These are phyloP conservation scores for Ophiobolus disseminans DNA, from an alignment of 2,329 filamentous ascomycete species.

Conservation along the genomic window DNA sequence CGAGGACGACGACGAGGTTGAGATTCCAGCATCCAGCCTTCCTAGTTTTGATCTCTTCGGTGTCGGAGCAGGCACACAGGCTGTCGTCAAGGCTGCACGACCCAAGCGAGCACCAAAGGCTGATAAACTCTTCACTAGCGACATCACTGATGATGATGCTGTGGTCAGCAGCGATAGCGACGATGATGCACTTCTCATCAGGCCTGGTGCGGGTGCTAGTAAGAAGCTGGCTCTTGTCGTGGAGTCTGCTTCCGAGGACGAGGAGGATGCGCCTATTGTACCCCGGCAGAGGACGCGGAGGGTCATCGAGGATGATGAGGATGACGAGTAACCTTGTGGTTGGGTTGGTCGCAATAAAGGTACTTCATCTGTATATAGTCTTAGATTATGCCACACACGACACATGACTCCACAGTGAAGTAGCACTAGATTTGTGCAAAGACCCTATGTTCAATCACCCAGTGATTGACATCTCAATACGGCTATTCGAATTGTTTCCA, in stretches of 20 bases:
- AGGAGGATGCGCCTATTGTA: conserved; percentile 29
- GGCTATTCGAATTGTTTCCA: conserved; percentile 49
- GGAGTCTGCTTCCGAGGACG: conserved; percentile 32
- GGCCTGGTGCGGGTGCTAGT: conserved; percentile 10
- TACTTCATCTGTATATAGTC: background rate
- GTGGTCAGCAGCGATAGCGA: conserved; percentile 47
- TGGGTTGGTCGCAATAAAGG: no score
- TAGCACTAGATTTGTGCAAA: no score
- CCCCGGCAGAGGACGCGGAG: conserved; percentile 36
- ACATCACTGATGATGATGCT: conserved; percentile 41
- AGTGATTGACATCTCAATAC: background rate
- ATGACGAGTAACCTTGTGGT: conserved; percentile 33
- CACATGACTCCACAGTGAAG: no score
- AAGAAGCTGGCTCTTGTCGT: conserved; percentile 27
- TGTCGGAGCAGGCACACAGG: conserved; percentile 43
- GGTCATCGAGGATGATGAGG: conserved; percentile 41
- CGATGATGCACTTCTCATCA: conserved; percentile 27
- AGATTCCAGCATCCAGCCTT: conserved; percentile 42
- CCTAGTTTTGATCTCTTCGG: conserved; percentile 35
- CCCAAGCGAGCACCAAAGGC: conserved; percentile 27
- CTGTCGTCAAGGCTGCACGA: conserved; percentile 34
- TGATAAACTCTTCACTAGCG: conserved; percentile 47
- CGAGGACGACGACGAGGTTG: conserved; percentile 48
- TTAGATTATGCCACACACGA: no score
- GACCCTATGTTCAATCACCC: background rate